Conservation (phyloP, 495 filamentous ascomycete species). For the Talaromyces adpressus region DNA sequence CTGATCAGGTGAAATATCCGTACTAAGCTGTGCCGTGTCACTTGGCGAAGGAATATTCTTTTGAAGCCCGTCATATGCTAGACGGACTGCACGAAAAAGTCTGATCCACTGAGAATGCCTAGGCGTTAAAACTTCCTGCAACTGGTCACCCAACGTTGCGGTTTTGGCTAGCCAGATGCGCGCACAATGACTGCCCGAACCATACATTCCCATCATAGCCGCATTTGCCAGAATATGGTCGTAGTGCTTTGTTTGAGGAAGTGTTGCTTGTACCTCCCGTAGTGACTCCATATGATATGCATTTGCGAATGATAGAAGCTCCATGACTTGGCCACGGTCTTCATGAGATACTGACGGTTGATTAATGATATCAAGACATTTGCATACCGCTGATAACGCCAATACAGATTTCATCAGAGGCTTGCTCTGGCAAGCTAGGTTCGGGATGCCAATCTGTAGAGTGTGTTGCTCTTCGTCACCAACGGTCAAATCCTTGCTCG, state of each 20-base stretch:
- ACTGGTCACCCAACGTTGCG: slow-evolving; percentile 13
- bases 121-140: slow-evolving; percentile 18
- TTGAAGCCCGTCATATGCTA: slow-evolving; percentile 30
- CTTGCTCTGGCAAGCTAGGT: slow-evolving; percentile 31
- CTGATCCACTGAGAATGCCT: slow-evolving; percentile 34
- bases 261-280: slow-evolving; percentile 19
- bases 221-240: slow-evolving; percentile 36
- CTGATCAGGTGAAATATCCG: neutral
- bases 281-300: slow-evolving; percentile 27
- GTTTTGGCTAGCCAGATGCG: slow-evolving; percentile 29
- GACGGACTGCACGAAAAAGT: slow-evolving; percentile 29
- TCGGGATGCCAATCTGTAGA: slow-evolving; percentile 33
- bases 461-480: slow-evolving; percentile 29
- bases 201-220: slow-evolving; percentile 40
- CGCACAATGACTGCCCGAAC: slow-evolving; percentile 28
- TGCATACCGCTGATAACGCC: slow-evolving; percentile 32
- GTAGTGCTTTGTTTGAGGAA: slow-evolving; percentile 21
- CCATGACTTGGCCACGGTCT: slow-evolving; percentile 17
- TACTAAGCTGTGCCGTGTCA: neutral
- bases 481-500: slow-evolving; percentile 26
- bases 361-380: slow-evolving; percentile 29
- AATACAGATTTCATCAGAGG: slow-evolving; percentile 35
- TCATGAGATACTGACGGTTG: slow-evolving; percentile 11
- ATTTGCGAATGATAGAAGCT: slow-evolving; percentile 24
- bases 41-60: slow-evolving; percentile 10